A percentile compares a stretch with the other conserved stretches of the same genome.
Conservation (phyloP, 371 early-diverging fungal genomes). For the Mortierella sp. region DNA sequence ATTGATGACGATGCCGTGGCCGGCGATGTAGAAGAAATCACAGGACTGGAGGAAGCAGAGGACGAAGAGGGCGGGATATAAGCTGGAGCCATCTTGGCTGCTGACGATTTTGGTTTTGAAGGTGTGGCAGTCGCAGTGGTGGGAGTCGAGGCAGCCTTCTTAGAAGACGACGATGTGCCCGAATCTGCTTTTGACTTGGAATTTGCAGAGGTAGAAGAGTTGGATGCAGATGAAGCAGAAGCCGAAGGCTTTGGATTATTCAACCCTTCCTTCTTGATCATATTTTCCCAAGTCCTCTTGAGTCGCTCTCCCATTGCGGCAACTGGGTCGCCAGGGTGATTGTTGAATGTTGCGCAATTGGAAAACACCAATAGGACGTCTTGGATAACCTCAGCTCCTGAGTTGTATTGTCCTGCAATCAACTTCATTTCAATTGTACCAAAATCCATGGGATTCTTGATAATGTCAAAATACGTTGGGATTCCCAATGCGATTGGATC, state of each 20-base stretch:
- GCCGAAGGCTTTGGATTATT: conserved; percentile 11
- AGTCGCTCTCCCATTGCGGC: conserved; percentile 43
- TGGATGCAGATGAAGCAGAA: not conserved
- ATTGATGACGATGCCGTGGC: conserved; percentile 13
- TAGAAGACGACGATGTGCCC: conserved; percentile 5
- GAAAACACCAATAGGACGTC: conserved; percentile 66
- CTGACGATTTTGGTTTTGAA: conserved; percentile 30
- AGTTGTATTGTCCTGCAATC: conserved; percentile 57
- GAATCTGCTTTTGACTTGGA: conserved; percentile 19
- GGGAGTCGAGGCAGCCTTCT: conserved; percentile 8
- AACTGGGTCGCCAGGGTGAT: conserved; percentile 46
- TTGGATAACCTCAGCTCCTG: conserved; percentile 60
- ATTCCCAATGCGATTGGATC: conserved; percentile 78
- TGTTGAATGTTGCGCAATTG: conserved; percentile 61
- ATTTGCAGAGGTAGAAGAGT: not conserved
- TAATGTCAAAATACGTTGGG: conserved; percentile 84
- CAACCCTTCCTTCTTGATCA: conserved; percentile 48
- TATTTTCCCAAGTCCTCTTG: conserved; percentile 40
- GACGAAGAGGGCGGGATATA: conserved; percentile 39
- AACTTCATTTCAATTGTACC: conserved; percentile 89
- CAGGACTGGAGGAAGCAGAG: conserved; percentile 14
- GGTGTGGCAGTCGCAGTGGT: conserved; percentile 7
- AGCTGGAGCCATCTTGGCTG: conserved; percentile 42
- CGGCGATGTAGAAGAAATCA: conserved; percentile 9
- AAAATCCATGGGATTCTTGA: conserved; percentile 98